Evolutionary conservation across 345 rosid genomes (phyloP).

Genomic region (Eucalyptus victrix): DNA sequence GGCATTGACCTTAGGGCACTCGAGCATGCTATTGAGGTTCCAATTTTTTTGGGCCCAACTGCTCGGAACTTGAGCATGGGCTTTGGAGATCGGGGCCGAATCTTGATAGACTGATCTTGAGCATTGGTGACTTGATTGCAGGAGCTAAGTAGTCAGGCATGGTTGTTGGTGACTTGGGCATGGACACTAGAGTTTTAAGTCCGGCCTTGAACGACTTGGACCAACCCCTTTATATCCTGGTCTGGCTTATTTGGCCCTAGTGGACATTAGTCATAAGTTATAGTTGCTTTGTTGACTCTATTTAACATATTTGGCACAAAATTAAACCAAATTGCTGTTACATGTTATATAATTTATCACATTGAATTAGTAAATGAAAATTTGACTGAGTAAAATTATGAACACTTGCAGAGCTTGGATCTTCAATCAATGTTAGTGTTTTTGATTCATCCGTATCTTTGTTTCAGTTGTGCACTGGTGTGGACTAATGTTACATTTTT

Average conservation of each 20-base stretch:
- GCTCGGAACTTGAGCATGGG: fast-evolving
- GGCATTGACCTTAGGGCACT: neutral
- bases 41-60: fast-evolving
- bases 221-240: fast-evolving
- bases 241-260: fast-evolving
- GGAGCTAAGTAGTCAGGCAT: fast-evolving
- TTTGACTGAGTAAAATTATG: neutral
- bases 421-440: fast-evolving
- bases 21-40: fast-evolving
- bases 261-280: neutral
- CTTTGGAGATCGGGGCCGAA: fast-evolving
- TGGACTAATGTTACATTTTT: neutral
- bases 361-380: neutral
- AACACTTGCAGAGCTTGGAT: fast-evolving
- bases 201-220: neutral
- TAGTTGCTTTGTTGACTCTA: neutral
- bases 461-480: neutral
- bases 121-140: fast-evolving
- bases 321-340: fast-evolving
- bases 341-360: neutral
- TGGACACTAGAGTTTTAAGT: neutral
- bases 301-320: neutral
- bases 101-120: fast-evolving
- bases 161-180: fast-evolving
- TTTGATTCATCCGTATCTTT: neutral